Conservation (phyloP, 371 early-diverging fungal species). For the Circinella umbellata region DNA sequence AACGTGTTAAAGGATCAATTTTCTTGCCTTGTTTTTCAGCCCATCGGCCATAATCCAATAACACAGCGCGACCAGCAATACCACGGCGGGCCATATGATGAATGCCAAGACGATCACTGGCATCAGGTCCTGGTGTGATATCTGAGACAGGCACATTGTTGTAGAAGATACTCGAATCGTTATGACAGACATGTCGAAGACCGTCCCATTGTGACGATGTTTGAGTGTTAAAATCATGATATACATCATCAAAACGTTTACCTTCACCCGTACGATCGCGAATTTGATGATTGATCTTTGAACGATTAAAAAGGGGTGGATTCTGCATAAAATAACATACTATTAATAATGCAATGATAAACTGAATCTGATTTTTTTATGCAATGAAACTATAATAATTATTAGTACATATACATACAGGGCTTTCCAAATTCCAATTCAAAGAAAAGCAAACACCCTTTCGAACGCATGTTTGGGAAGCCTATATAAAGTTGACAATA, state of each 20-base stretch:
- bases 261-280: slow-evolving; percentile 14
- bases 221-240: slow-evolving; percentile 45
- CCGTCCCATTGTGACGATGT: slow-evolving; percentile 53
- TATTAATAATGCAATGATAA: too few species aligned
- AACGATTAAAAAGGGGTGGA: slow-evolving; percentile 34
- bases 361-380: too few species aligned
- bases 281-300: slow-evolving; percentile 26
- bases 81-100: slow-evolving; percentile 51
- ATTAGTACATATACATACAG: neutral
- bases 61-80: slow-evolving; percentile 49
- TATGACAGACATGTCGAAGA: slow-evolving; percentile 39
- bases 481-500: slow-evolving; percentile 12
- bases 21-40: slow-evolving; percentile 29
- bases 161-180: slow-evolving; percentile 29
- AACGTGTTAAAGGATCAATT: slow-evolving; percentile 35
- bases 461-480: slow-evolving; percentile 20
- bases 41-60: slow-evolving; percentile 51
- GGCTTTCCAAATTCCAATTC: slow-evolving; percentile 46
- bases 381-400: too few species aligned
- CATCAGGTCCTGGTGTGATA: slow-evolving; percentile 18
- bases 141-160: slow-evolving; percentile 31
- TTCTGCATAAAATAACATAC: neutral
- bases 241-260: slow-evolving; percentile 40
- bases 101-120: slow-evolving; percentile 36
- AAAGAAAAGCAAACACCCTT: slow-evolving; percentile 38